A percentile compares a stretch with the other conserved stretches of the same genome.
phyloP scores from a whole-genome alignment of 768 basidiomycete species.

The Tremella mesenterica region DNA sequence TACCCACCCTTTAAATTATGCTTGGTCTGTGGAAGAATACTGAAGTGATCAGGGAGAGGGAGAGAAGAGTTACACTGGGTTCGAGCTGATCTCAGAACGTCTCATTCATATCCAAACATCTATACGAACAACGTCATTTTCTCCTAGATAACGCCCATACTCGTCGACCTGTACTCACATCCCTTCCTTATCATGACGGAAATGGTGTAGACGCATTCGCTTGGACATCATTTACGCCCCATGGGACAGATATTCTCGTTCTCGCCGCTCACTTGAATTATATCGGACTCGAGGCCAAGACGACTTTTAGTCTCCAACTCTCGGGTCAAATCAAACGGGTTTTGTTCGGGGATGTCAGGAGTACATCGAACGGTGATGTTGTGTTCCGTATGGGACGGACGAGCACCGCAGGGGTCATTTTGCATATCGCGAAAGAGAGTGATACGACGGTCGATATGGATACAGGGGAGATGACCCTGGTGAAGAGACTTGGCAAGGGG shows the following conservation, averaged over 20 bases:
- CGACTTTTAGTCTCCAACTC: neutral
- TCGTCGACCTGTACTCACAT: constrained; percentile 2
- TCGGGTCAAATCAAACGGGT: constrained; percentile 13
- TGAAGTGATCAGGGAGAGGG: too few species aligned
- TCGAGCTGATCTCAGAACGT: constrained; percentile 15
- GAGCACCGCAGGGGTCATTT: constrained; percentile 17
- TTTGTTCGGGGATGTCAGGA: constrained; percentile 14
- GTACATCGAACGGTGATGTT: neutral
- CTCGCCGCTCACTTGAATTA: constrained; percentile 15
- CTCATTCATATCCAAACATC: constrained; percentile 8
- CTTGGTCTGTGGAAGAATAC: too few species aligned
- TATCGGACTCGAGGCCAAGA: neutral
- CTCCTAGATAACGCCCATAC: constrained; percentile 8
- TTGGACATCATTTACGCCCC: constrained; percentile 6
- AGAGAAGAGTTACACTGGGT: too few species aligned
- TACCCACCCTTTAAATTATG: neutral
- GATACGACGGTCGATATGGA: neutral
- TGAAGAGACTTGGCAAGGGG: too few species aligned
- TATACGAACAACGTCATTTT: constrained; percentile 11
- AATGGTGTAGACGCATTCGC: constrained; percentile 18
- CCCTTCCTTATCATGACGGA: constrained; percentile 3
- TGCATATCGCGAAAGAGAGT: neutral
- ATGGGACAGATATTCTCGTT: constrained; percentile 12
- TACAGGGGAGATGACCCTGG: too few species aligned
- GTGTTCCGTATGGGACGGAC: constrained; percentile 11